Conservation (phyloP, 2,329 filamentous ascomycete genomes). For the Fusarium oxysporum region DNA sequence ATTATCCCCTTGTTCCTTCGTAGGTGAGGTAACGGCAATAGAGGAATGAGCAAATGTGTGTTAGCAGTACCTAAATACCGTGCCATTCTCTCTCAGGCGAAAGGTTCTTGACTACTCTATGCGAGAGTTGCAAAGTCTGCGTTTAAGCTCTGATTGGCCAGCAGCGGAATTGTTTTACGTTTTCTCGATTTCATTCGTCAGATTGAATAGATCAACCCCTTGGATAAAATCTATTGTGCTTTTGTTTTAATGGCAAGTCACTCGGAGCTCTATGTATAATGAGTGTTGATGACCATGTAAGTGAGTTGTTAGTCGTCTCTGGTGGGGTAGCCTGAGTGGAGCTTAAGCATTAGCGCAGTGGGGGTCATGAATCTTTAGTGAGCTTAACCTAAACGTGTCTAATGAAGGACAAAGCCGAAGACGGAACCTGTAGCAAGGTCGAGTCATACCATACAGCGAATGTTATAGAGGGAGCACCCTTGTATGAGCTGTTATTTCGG, state of each 20-base stretch:
- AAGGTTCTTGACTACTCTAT: background rate
- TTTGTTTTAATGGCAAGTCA: background rate
- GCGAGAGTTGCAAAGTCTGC: background rate
- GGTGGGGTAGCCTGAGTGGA: slow-evolving; percentile 10
- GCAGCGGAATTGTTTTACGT: background rate
- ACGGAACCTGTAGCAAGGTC: slow-evolving; percentile 33
- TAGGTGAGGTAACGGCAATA: background rate
- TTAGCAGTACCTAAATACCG: background rate
- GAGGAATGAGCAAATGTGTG: background rate
- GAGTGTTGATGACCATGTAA: slow-evolving; percentile 12
- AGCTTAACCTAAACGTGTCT: background rate
- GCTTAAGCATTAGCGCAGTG: slow-evolving; percentile 8
- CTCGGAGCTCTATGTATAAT: background rate
- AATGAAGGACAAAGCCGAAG: slow-evolving; percentile 36
- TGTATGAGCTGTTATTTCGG: slow-evolving; percentile 33
- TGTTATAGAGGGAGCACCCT: background rate
- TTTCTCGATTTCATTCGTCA: too few relatives aligned
- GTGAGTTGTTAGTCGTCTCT: background rate
- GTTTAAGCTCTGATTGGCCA: background rate
- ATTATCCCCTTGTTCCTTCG: background rate
- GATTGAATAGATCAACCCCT: background rate
- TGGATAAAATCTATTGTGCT: background rate
- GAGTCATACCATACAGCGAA: slow-evolving; percentile 37
- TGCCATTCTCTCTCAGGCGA: background rate
- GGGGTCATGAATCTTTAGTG: background rate